A percentile compares a stretch with the other conserved stretches of the same genome.
Conservation (phyloP, 2,329 filamentous ascomycete species). For the Microcyclosporella mali region DNA sequence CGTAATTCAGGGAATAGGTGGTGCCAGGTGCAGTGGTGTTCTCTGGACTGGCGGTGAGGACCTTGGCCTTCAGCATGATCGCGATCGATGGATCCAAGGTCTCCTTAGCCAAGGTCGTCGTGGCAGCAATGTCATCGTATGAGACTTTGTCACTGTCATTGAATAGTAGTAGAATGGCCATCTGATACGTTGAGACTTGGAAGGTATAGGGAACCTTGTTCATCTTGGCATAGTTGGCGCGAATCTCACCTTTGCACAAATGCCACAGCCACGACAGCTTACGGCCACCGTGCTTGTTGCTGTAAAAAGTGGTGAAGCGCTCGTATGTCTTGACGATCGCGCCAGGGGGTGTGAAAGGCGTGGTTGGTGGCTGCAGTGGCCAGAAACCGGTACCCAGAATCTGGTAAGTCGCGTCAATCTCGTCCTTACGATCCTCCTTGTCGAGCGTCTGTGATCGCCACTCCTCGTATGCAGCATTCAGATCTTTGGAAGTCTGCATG, state of each 20-base stretch:
- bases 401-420: conserved; percentile 81
- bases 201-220: conserved; percentile 92
- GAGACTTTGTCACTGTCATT: conserved; percentile 81
- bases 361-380: conserved; percentile 81
- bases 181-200: conserved; percentile 95
- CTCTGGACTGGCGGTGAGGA: conserved; percentile 66
- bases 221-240: conserved; percentile 81
- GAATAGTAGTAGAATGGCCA: conserved; percentile 91
- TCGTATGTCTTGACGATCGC: conserved; percentile 85
- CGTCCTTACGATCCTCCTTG: conserved; percentile 58
- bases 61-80: conserved; percentile 89
- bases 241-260: conserved; percentile 93
- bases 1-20: conserved; percentile 78
- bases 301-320: conserved; percentile 85
- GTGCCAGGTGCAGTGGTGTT: conserved; percentile 68
- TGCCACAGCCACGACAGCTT: conserved; percentile 99
- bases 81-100: conserved; percentile 78
- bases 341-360: conserved; percentile 78
- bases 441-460: conserved; percentile 63
- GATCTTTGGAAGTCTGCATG: conserved; percentile 97
- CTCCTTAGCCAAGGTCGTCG: conserved; percentile 73
- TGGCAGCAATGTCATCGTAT: conserved; percentile 80
- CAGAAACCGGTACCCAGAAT: conserved; percentile 96
- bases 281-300: conserved; percentile 90
- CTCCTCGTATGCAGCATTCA: conserved; percentile 83